Base-by-base conservation (phyloP, 768 basidiomycete species). In the Boletus tylopilopsis region DNA sequence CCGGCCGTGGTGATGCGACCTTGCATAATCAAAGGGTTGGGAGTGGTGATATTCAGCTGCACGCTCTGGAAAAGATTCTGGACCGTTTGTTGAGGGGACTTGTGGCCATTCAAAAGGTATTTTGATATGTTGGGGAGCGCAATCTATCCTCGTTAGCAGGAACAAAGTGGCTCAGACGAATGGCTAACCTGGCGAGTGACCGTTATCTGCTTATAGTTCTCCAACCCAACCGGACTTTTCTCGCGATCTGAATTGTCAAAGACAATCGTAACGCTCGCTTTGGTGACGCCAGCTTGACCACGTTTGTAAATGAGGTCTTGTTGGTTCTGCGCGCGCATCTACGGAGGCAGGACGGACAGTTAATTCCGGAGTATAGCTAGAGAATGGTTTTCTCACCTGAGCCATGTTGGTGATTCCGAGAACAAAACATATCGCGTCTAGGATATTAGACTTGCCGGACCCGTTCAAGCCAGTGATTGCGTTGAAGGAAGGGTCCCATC, bases 11-110 rank as follows among this genome's bases (percentile, higher is more conserved):
- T 99, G 65, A 99, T 99, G 42, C 94, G 90, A 24, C 96, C 95
- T 70, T 99, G 96, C 95, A 98, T 98, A 67, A 98, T 97, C 50
- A 99, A 78, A 73, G 98, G 98, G 67, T 98, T 98, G 37, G 96
- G 96, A 69, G 97, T 97, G 72, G 98, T 99, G 78, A 99, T 98
- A 65, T 98, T 98, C 56, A 99, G 81, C 67, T 96, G 94, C 1
- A 99, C 94, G 34, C 90, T 87, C 64, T 98, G 96, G 63, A 99
- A 98, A 13, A 98, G 76, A 24, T 84, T 87, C 61, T 96, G 96
- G 0, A 99, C 80, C 1, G 74, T 76, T 45, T 88, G 82, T 56
- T 96, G 92, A 4, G 83, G 81, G 4, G 93, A 76, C 61, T 94
- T 96, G 74, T 97, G 96, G 0, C 96, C 96, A 56, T 97, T 97